A percentile compares a stretch with the other conserved stretches of the same genome.
These are phyloP conservation scores for Dianthus caryophyllus DNA, from an alignment of 148 eudicot genomes.

Conservation along the genomic window DNA sequence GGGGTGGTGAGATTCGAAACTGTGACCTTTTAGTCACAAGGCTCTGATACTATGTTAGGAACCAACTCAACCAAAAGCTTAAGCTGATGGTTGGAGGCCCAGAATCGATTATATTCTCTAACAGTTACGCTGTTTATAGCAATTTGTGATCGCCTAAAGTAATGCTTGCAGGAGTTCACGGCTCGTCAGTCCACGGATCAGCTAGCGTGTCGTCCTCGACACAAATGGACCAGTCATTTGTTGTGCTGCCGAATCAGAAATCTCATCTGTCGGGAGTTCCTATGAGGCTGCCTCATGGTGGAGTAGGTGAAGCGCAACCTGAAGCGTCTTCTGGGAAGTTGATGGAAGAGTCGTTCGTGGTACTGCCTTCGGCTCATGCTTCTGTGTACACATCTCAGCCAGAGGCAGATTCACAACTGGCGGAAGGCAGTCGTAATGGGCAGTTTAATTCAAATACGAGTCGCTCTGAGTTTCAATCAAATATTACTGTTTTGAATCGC, in stretches of 20 bases:
- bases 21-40: too few species aligned
- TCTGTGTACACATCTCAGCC: conserved; percentile 71
- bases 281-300: conserved; percentile 73
- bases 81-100: too few species aligned
- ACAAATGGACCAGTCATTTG: conserved; percentile 92
- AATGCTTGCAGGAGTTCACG: conserved; percentile 67
- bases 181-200: conserved; percentile 64
- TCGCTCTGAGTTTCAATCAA: conserved; percentile 83
- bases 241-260: conserved; percentile 82
- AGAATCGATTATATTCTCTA: too few species aligned
- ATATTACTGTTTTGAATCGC: conserved; percentile 75
- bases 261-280: conserved; percentile 55
- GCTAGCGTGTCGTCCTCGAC: conserved; percentile 70
- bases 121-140: too few species aligned
- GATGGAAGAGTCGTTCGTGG: conserved; percentile 98
- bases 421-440: conserved; percentile 49
- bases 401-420: conserved; percentile 48
- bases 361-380: conserved; percentile 95
- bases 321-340: conserved; percentile 61
- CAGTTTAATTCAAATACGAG: conserved; percentile 56
- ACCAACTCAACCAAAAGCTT: too few species aligned
- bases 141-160: conserved; percentile 9
- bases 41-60: too few species aligned
- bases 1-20: too few species aligned
- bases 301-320: conserved; percentile 47